A percentile compares a stretch with the other conserved stretches of the same genome.
Evolutionary conservation across 2,329 filamentous ascomycete species (phyloP).

Genomic region (Davidsoniella australis): DNA sequence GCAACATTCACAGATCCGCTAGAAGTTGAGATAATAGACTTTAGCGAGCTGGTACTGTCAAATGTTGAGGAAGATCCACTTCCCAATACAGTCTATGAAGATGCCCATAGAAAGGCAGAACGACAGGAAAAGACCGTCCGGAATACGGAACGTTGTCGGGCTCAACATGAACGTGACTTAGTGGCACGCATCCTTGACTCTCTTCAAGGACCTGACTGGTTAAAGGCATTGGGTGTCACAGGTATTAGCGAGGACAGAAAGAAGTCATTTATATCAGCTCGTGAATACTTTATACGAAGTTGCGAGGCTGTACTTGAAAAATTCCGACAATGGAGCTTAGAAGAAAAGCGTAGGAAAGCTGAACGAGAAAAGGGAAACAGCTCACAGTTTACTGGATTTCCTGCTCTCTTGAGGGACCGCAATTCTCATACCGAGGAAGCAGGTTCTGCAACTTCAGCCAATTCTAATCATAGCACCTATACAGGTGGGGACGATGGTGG

Average conservation of each 20-base stretch:
- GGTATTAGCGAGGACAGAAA: slow-evolving; percentile 71
- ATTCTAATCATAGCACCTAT: slow-evolving; percentile 1
- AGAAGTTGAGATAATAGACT: slow-evolving; percentile 39
- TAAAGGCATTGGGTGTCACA: slow-evolving; percentile 78
- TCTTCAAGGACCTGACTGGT: slow-evolving; percentile 81
- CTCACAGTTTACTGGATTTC: slow-evolving; percentile 9
- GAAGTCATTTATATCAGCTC: slow-evolving; percentile 71
- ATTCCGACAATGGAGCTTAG: slow-evolving; percentile 72
- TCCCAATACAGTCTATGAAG: slow-evolving; percentile 35
- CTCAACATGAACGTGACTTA: slow-evolving; percentile 50
- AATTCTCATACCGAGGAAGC: slow-evolving; percentile 16
- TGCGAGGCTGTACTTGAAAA: slow-evolving; percentile 72
- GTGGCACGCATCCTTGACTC: slow-evolving; percentile 56
- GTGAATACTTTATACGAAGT: slow-evolving; percentile 69
- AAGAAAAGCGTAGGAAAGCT: slow-evolving; percentile 68
- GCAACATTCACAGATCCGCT: slow-evolving; percentile 37
- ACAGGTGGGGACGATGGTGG: slow-evolving; percentile 15
- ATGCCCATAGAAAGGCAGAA: slow-evolving; percentile 40
- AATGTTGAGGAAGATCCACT: slow-evolving; percentile 35
- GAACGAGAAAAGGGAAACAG: slow-evolving; percentile 47
- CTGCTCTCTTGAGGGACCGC: slow-evolving; percentile 14
- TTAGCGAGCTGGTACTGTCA: slow-evolving; percentile 32
- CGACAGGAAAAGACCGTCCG: slow-evolving; percentile 44
- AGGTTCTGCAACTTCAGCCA: slow-evolving; percentile 17
- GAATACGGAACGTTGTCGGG: slow-evolving; percentile 46